phyloP scores from a whole-genome alignment of 108 stramenopile species.

The Cyclotella choctawhatcheeana region DNA sequence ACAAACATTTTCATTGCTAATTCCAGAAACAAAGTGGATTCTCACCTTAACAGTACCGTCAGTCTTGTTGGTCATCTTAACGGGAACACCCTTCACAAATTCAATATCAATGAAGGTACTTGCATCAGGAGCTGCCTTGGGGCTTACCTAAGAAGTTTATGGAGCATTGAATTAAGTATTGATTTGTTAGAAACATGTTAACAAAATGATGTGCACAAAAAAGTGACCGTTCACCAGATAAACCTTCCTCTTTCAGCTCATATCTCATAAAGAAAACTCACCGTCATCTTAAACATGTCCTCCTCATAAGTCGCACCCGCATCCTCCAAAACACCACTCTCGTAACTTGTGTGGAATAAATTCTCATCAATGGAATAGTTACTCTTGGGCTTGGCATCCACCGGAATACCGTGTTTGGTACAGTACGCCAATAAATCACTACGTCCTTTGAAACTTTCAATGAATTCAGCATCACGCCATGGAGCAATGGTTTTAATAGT shows the following conservation, averaged over 20 bases:
- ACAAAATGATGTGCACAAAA: not conserved
- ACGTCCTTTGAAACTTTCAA: conserved; percentile 94
- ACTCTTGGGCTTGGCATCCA: conserved; percentile 94
- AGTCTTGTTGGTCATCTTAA: conserved; percentile 92
- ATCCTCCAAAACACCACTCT: conserved; percentile 95
- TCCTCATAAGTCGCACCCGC: conserved; percentile 84
- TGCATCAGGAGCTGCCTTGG: conserved; percentile 89
- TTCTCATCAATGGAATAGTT: conserved; percentile 99
- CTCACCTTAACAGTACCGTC: conserved; percentile 82
- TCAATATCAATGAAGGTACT: conserved; percentile 83
- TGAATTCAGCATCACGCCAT: conserved; percentile 97
- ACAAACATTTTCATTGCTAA: not conserved
- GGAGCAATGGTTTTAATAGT: conserved; percentile 96
- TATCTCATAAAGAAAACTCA: conserved; percentile 23
- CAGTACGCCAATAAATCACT: conserved; percentile 96
- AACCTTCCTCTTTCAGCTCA: too few species aligned
- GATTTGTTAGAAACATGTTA: too few species aligned
- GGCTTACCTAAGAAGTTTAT: conserved; percentile 52
- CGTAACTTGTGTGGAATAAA: conserved; percentile 98
- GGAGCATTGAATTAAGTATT: too few species aligned
- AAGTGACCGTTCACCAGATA: not conserved
- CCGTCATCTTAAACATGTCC: conserved; percentile 95
- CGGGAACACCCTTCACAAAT: conserved; percentile 93
- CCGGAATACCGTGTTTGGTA: conserved; percentile 94
- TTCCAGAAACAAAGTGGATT: too few species aligned